Conservation (phyloP, 441 rosid species). For the Cnidoscolus chayamansa region DNA sequence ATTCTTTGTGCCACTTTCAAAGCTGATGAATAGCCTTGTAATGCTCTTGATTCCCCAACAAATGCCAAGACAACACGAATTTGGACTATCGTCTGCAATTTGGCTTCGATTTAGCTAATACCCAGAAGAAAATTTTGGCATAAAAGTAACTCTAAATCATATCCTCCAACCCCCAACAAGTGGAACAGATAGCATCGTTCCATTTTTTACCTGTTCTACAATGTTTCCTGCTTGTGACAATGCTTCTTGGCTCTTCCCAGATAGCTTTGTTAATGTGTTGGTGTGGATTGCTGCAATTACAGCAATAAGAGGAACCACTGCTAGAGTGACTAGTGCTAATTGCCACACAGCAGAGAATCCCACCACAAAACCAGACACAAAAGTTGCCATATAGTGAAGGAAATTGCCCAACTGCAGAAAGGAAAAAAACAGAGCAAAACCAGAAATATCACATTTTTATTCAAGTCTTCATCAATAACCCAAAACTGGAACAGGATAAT, state of each 20-base stretch:
- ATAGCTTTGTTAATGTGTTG: constrained; percentile 71
- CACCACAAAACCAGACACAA: constrained; percentile 95
- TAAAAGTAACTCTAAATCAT: neutral
- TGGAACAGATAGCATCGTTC: neutral
- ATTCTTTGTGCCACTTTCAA: constrained; percentile 68
- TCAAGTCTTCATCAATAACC: constrained; percentile 9
- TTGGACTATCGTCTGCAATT: constrained; percentile 86
- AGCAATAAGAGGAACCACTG: constrained; percentile 96
- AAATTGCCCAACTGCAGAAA: constrained; percentile 88
- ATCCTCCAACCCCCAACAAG: neutral
- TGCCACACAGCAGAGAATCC: constrained; percentile 99
- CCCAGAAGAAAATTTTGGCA: constrained; percentile 23
- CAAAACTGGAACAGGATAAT: constrained; percentile 11
- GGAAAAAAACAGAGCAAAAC: neutral
- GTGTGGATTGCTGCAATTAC: constrained; percentile 88
- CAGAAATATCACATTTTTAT: constrained; percentile 5
- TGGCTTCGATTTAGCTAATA: constrained; percentile 26
- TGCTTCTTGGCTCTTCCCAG: constrained; percentile 81
- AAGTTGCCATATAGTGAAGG: constrained; percentile 92
- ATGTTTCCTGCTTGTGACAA: constrained; percentile 89
- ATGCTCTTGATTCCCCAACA: constrained; percentile 93
- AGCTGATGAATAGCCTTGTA: constrained; percentile 80
- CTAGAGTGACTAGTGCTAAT: constrained; percentile 86
- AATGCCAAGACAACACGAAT: constrained; percentile 85
- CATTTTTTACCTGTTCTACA: constrained; percentile 76